Evolutionary conservation across 2,329 filamentous ascomycete species (phyloP).

Genomic region (Mariannaea elegans): DNA sequence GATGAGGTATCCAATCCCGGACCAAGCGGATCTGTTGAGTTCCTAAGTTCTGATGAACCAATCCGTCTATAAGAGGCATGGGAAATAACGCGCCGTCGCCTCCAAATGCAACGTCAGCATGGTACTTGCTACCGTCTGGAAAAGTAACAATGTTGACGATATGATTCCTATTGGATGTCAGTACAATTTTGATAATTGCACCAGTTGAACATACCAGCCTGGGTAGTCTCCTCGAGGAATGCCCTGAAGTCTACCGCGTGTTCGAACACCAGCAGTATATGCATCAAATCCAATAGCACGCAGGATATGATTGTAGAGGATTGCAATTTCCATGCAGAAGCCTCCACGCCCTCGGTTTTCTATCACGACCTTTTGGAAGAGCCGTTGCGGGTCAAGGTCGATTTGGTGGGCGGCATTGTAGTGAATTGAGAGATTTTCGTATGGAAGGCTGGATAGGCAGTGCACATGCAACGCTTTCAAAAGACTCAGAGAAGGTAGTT

Average conservation of each 20-base stretch:
- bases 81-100: slow-evolving; percentile 68
- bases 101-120: slow-evolving; percentile 72
- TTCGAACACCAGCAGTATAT: slow-evolving; percentile 65
- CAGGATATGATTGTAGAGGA: slow-evolving; percentile 64
- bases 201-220: slow-evolving; percentile 51
- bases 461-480: slow-evolving; percentile 29
- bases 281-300: slow-evolving; percentile 59
- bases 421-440: slow-evolving; percentile 66
- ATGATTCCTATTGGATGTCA: slow-evolving; percentile 53
- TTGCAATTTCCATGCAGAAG: slow-evolving; percentile 68
- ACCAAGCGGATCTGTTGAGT: slow-evolving; percentile 65
- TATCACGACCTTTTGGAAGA: slow-evolving; percentile 60
- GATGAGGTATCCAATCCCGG: slow-evolving; percentile 55
- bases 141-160: slow-evolving; percentile 70
- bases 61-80: slow-evolving; percentile 58
- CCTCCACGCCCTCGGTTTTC: slow-evolving; percentile 58
- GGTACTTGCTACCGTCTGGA: slow-evolving; percentile 55
- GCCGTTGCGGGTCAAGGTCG: slow-evolving; percentile 53
- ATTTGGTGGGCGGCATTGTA: slow-evolving; percentile 54
- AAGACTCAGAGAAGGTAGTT: slow-evolving; percentile 20
- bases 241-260: slow-evolving; percentile 50
- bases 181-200: not conserved
- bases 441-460: slow-evolving; percentile 53
- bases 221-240: slow-evolving; percentile 54
- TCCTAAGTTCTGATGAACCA: slow-evolving; percentile 58